These are phyloP conservation scores for Massarina eburnea DNA, from an alignment of 2,329 filamentous ascomycete genomes.

Conservation along the genomic window DNA sequence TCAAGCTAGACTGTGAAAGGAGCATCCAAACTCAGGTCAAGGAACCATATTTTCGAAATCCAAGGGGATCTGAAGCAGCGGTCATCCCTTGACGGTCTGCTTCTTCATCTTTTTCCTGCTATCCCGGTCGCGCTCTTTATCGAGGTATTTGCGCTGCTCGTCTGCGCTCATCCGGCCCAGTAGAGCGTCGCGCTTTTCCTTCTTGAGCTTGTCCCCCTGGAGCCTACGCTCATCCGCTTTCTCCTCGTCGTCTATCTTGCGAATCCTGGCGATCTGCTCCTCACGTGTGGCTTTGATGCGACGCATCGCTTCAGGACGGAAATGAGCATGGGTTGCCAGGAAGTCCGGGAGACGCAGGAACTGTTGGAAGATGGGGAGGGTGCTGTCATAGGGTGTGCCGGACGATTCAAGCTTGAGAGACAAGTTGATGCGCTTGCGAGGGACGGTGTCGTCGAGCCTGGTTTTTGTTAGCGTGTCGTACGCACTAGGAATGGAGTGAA, in stretches of 20 bases:
- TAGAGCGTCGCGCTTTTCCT: slow-evolving; percentile 72
- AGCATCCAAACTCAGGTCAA: neutral
- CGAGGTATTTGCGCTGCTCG: slow-evolving; percentile 60
- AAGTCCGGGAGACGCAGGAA: slow-evolving; percentile 84
- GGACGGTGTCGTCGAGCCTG: slow-evolving; percentile 79
- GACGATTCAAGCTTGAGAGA: slow-evolving; percentile 66
- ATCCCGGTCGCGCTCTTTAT: slow-evolving; percentile 85
- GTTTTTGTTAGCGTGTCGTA: slow-evolving; percentile 8
- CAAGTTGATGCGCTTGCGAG: slow-evolving; percentile 85
- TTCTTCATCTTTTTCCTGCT: slow-evolving; percentile 70
- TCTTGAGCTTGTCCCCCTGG: slow-evolving; percentile 66
- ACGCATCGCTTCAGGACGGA: slow-evolving; percentile 83
- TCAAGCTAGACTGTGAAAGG: neutral
- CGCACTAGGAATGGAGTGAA: slow-evolving; percentile 34
- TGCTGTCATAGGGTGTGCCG: slow-evolving; percentile 57
- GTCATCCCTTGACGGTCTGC: slow-evolving; percentile 54
- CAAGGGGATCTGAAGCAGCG: neutral
- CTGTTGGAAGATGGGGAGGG: slow-evolving; percentile 75
- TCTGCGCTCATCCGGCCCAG: slow-evolving; percentile 69
- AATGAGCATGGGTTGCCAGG: slow-evolving; percentile 75
- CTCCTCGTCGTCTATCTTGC: slow-evolving; percentile 74
- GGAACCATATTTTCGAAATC: neutral
- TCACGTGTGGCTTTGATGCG: slow-evolving; percentile 82
- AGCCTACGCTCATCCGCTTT: slow-evolving; percentile 62
- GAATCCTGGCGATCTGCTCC: slow-evolving; percentile 75